Evolutionary conservation across 23 red algal species (phyloP).

Genomic region (Agarophyton chilense): DNA sequence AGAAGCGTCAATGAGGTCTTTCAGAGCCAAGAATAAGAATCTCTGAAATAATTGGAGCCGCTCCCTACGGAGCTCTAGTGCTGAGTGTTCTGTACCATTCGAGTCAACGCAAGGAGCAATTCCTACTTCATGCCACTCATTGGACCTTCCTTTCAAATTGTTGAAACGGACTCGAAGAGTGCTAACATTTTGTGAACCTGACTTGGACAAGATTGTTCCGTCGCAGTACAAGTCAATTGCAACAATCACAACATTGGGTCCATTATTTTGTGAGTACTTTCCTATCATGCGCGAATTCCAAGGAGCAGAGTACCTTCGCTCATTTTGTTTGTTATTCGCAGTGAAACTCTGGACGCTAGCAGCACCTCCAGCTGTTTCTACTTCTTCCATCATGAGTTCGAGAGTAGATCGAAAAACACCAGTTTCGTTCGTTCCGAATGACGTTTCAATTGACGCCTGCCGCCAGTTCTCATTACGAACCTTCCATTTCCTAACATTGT

Average conservation of each 20-base stretch:
- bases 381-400: neutral
- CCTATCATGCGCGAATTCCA: neutral
- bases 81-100: neutral
- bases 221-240: neutral
- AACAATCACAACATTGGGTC: neutral
- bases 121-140: neutral
- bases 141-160: neutral
- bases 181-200: neutral
- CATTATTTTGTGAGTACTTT: neutral
- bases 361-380: neutral
- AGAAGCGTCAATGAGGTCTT: neutral
- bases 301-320: neutral
- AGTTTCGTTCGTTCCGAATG: neutral
- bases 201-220: neutral
- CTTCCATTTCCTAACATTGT: neutral
- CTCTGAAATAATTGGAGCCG: neutral
- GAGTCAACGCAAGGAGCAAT: neutral
- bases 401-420: neutral
- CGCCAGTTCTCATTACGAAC: neutral
- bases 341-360: neutral
- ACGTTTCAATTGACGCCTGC: neutral
- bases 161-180: neutral
- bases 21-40: neutral
- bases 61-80: neutral
- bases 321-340: neutral